phyloP scores from a whole-genome alignment of 2,329 filamentous ascomycete genomes.

The Talaromyces amestolkiae region DNA sequence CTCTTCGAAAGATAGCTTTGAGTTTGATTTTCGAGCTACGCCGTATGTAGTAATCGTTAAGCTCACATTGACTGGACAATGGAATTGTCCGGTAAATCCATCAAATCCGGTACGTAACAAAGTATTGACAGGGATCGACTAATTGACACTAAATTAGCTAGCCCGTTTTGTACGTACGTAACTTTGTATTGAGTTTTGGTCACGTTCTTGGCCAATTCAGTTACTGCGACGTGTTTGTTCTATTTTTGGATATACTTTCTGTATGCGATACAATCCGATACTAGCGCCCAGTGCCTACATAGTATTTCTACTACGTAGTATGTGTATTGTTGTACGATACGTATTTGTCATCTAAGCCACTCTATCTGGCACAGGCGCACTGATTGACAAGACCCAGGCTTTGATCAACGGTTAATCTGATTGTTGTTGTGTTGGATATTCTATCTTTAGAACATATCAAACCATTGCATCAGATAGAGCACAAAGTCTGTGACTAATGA shows the following conservation, averaged over 20 bases:
- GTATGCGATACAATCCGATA: constrained; percentile 2
- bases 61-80: neutral
- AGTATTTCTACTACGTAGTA: too few relatives aligned
- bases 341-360: neutral
- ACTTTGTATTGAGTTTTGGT: neutral
- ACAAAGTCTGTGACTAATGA: neutral
- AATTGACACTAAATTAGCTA: constrained; percentile 1
- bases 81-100: neutral
- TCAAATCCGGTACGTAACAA: neutral
- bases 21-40: neutral
- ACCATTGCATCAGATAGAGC: neutral
- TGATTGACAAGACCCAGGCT: neutral
- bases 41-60: neutral
- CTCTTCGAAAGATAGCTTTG: neutral
- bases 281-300: neutral
- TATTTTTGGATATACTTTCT: neutral
- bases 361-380: neutral
- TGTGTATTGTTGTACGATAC: neutral
- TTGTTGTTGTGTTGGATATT: neutral
- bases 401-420: neutral
- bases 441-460: constrained; percentile 5
- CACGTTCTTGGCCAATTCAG: neutral
- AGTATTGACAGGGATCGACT: neutral
- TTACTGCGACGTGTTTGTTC: neutral
- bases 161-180: neutral